phyloP scores from a whole-genome alignment of 2,329 filamentous ascomycete genomes.

The Fusarium devonianum region DNA sequence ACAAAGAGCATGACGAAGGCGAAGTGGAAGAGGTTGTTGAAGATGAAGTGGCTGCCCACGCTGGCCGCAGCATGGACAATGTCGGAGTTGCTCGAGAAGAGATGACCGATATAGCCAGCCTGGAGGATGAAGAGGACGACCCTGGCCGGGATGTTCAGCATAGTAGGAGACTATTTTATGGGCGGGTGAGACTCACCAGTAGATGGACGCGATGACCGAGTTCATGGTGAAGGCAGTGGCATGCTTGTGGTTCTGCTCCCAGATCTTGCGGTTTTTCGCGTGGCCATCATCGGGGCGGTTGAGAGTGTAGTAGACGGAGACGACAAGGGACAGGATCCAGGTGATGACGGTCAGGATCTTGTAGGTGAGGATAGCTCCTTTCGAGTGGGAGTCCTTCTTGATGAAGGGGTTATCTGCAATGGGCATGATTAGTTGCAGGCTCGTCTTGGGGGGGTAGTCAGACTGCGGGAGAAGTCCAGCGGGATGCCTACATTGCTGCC shows the following conservation, averaged over 20 bases:
- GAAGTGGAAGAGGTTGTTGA: constrained; percentile 84
- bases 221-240: constrained; percentile 80
- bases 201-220: constrained; percentile 69
- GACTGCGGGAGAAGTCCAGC: too few species aligned
- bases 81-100: constrained; percentile 72
- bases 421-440: constrained; percentile 14
- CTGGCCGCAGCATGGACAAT: constrained; percentile 74
- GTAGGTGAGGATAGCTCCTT: constrained; percentile 71
- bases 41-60: constrained; percentile 83
- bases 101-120: constrained; percentile 75
- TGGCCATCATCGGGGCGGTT: constrained; percentile 68
- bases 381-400: constrained; percentile 70
- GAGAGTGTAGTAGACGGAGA: constrained; percentile 77
- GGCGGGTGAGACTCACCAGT: constrained; percentile 65
- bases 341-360: constrained; percentile 76
- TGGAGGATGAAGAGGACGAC: constrained; percentile 78
- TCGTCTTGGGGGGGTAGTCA: neutral
- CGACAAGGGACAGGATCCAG: constrained; percentile 76
- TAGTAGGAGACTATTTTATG: neutral
- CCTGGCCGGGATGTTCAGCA: constrained; percentile 53
- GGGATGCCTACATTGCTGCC: constrained; percentile 40
- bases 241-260: constrained; percentile 73
- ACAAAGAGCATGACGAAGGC: constrained; percentile 86
- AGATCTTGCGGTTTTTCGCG: constrained; percentile 70
- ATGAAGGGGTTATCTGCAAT: constrained; percentile 78